These are phyloP conservation scores for Agrocybe pediades DNA, from an alignment of 768 basidiomycete genomes.

Conservation along the genomic window DNA sequence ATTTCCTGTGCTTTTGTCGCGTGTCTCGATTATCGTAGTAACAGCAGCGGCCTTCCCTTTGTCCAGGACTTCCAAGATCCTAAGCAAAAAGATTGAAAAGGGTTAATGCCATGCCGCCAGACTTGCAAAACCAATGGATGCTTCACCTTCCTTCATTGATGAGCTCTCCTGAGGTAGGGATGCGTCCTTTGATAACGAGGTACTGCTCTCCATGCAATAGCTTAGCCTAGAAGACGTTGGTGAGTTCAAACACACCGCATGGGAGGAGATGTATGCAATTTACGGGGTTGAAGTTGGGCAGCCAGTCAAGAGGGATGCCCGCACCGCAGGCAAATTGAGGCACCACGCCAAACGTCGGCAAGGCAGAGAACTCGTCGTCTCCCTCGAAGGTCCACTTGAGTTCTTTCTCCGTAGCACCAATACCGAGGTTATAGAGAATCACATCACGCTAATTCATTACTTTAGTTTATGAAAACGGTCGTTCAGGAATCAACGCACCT, in stretches of 20 bases:
- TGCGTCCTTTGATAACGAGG: slow-evolving; percentile 80
- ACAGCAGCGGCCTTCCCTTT: slow-evolving; percentile 95
- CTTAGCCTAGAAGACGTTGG: slow-evolving; percentile 62
- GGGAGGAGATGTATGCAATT: not conserved
- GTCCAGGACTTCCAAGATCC: slow-evolving; percentile 79
- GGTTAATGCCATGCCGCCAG: not conserved
- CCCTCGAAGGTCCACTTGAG: slow-evolving; percentile 92
- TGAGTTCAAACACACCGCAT: not conserved
- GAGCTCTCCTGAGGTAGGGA: slow-evolving; percentile 83
- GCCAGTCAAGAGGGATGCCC: slow-evolving; percentile 70
- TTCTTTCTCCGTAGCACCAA: slow-evolving; percentile 93
- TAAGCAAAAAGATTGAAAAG: slow-evolving; percentile 25
- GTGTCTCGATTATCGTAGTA: slow-evolving; percentile 75
- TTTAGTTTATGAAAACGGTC: not conserved
- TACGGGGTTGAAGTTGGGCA: slow-evolving; percentile 95
- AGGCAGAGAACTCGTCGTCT: slow-evolving; percentile 78
- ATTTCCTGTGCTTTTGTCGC: slow-evolving; percentile 76
- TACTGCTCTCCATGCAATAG: slow-evolving; percentile 99
- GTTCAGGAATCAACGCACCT: slow-evolving; percentile 36
- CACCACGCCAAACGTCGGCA: slow-evolving; percentile 95
- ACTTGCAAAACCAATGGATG: not conserved
- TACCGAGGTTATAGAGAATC: slow-evolving; percentile 91
- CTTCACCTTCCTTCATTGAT: slow-evolving; percentile 71
- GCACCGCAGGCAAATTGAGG: slow-evolving; percentile 83
- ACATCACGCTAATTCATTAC: slow-evolving; percentile 63